A percentile compares a stretch with the other conserved stretches of the same genome.
These are phyloP conservation scores for Thymus quinquecostatus DNA, from an alignment of 257 asterid genomes.

Conservation along the genomic window DNA sequence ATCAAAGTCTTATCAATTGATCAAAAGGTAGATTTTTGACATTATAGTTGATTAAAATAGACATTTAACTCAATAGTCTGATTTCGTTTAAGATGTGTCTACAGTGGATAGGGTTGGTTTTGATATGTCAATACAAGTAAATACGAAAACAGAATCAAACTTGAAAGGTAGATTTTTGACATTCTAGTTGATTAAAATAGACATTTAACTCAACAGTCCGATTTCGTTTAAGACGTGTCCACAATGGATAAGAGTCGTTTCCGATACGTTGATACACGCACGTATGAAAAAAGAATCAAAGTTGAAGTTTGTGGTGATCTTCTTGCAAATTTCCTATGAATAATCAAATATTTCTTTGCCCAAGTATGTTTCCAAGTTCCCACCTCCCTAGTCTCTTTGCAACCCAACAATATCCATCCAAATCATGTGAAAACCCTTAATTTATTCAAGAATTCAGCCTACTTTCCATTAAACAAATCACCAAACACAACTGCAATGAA, in stretches of 20 bases:
- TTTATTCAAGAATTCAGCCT: slow-evolving; percentile 13
- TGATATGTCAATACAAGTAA: too few relatives aligned
- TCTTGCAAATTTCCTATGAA: slow-evolving; percentile 21
- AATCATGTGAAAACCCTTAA: slow-evolving; percentile 48
- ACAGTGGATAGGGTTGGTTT: too few relatives aligned
- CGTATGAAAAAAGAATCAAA: background rate
- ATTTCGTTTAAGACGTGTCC: too few relatives aligned
- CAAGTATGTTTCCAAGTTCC: slow-evolving; percentile 42
- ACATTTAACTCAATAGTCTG: too few relatives aligned
- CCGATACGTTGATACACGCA: too few relatives aligned
- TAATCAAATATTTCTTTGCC: slow-evolving; percentile 25
- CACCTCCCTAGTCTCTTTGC: slow-evolving; percentile 46
- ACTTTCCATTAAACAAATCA: slow-evolving; percentile 17
- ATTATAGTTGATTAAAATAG: too few relatives aligned
- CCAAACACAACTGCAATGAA: slow-evolving; percentile 28
- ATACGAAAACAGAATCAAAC: too few relatives aligned
- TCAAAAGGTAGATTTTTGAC: background rate
- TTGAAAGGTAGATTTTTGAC: too few relatives aligned
- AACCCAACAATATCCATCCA: slow-evolving; percentile 39
- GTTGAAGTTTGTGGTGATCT: slow-evolving; percentile 16
- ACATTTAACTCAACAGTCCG: too few relatives aligned
- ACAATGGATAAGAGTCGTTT: too few relatives aligned
- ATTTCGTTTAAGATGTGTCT: too few relatives aligned
- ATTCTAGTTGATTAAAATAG: too few relatives aligned
- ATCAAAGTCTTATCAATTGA: background rate